These are phyloP conservation scores for Caryopteris hybrid DNA, from an alignment of 305 asterid species.

Conservation along the genomic window DNA sequence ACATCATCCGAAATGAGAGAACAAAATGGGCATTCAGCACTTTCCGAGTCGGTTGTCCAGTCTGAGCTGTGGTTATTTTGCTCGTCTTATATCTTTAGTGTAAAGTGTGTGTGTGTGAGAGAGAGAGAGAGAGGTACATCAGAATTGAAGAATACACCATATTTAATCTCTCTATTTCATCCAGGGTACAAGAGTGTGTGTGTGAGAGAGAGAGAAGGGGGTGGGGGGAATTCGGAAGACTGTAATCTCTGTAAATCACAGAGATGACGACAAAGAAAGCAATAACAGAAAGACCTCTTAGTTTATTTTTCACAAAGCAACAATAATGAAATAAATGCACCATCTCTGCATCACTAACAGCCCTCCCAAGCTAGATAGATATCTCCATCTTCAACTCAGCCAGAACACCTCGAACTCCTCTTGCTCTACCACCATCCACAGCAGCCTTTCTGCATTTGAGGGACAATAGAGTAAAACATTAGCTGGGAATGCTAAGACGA, in stretches of 20 bases:
- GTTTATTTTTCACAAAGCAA: conserved; percentile 10
- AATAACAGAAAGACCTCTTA: not conserved
- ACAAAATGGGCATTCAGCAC: too few relatives aligned
- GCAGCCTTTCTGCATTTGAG: conserved; percentile 36
- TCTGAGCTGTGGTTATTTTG: too few relatives aligned
- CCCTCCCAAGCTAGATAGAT: too few relatives aligned
- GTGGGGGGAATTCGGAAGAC: too few relatives aligned
- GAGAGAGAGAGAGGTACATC: not conserved
- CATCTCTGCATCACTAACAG: conserved; percentile 13
- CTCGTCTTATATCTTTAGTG: too few relatives aligned
- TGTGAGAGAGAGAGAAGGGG: not conserved
- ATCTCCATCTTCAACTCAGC: not conserved
- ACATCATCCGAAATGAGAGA: too few relatives aligned
- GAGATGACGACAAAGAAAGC: not conserved
- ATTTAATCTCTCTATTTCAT: not conserved
- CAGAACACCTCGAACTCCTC: not conserved
- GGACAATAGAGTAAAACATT: not conserved
- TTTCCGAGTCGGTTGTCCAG: too few relatives aligned
- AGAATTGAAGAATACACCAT: conserved; percentile 5
- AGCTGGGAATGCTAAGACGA: not conserved
- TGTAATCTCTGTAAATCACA: conserved; percentile 6
- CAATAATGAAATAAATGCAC: conserved; percentile 18
- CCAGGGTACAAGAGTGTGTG: conserved; percentile 11
- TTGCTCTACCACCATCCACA: conserved; percentile 33
- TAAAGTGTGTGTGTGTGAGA: too few relatives aligned